phyloP scores from a whole-genome alignment of 176 grass and related monocot genomes.

The Dendrocalamus sinicus region DNA sequence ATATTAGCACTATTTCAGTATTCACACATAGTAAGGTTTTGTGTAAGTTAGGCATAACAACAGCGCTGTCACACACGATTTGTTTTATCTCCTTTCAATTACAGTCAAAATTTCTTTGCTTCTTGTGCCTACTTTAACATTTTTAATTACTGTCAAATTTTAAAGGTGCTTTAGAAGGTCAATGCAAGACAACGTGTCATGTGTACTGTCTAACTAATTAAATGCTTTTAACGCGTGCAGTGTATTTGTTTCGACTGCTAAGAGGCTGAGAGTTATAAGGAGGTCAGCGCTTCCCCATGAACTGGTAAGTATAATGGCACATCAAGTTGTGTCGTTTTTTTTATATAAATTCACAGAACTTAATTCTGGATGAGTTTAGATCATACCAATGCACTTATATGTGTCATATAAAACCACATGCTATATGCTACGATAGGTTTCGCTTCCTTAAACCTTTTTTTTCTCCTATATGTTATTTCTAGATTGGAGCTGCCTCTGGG shows the following conservation, averaged over 20 bases:
- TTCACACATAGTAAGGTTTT: neutral
- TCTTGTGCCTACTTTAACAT: neutral
- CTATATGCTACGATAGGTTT: neutral
- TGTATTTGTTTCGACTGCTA: conserved; percentile 62
- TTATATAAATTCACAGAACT: neutral
- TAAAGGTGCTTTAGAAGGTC: neutral
- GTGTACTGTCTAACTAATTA: neutral
- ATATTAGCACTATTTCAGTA: neutral
- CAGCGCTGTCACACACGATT: neutral
- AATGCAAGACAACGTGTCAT: neutral
- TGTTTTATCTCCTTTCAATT: conserved; percentile 4
- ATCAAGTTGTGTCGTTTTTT: neutral
- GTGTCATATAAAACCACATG: neutral
- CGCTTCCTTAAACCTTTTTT: conserved; percentile 4
- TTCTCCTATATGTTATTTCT: neutral
- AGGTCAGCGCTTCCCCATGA: conserved; percentile 61
- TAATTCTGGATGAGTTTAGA: neutral
- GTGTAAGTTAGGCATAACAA: neutral
- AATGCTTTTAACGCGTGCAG: conserved; percentile 50
- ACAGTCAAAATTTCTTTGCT: neutral
- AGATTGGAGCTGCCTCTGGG: conserved; percentile 31
- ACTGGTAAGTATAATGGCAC: conserved; percentile 38
- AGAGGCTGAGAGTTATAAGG: conserved; percentile 81
- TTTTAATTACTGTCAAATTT: neutral
- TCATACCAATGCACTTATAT: neutral